A percentile compares a stretch with the other conserved stretches of the same genome.
These are phyloP conservation scores for Candida broadrunensis DNA, from an alignment of 805 yeast genomes.

Conservation along the genomic window DNA sequence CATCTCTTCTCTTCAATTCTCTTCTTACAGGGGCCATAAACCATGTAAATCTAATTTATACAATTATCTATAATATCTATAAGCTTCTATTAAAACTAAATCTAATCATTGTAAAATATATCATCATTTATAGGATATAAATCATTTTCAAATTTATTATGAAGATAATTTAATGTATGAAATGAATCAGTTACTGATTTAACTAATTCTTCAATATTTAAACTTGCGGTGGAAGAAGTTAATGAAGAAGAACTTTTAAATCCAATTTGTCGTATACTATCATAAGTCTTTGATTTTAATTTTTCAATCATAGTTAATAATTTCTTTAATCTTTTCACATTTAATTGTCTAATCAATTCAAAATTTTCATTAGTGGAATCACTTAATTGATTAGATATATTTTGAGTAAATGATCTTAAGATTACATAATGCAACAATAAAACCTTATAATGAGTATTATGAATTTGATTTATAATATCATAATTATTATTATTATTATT, in stretches of 20 bases:
- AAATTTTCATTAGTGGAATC: neutral
- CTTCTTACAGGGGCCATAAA: too few species aligned
- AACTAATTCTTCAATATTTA: slow-evolving; percentile 28
- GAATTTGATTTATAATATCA: neutral
- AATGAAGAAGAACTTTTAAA: neutral
- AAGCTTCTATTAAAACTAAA: too few species aligned
- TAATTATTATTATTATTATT: neutral
- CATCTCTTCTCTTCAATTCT: too few species aligned
- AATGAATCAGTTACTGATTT: slow-evolving; percentile 20
- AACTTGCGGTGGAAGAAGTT: too few species aligned
- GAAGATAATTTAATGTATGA: slow-evolving; percentile 17
- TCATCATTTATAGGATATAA: slow-evolving; percentile 17
- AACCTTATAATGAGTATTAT: neutral
- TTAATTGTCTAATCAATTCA: neutral
- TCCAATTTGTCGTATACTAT: slow-evolving; percentile 16
- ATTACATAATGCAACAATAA: neutral
- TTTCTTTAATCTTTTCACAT: slow-evolving; percentile 3
- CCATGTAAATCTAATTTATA: too few species aligned
- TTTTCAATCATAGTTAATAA: slow-evolving; percentile 9
- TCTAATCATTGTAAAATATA: slow-evolving; percentile 15
- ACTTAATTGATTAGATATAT: neutral
- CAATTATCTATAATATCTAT: too few species aligned
- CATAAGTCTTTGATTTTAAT: slow-evolving; percentile 15
- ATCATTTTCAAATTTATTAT: slow-evolving; percentile 18
- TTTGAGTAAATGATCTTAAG: neutral